Base-by-base conservation (phyloP, 352 stramenopile species). In the Phytophthora capsici region DNA sequence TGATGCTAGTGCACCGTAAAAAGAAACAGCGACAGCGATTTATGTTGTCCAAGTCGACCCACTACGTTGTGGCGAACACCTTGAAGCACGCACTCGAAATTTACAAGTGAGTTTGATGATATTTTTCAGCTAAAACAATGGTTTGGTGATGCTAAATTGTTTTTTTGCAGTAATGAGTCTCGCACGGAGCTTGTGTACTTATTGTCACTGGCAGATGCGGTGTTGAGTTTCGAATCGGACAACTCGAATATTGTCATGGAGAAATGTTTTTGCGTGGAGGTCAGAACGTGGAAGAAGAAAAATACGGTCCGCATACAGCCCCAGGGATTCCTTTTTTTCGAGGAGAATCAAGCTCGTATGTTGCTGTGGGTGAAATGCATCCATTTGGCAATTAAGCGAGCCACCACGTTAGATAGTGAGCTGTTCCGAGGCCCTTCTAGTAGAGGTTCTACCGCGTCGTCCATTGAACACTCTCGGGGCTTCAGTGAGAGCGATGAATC, bases 331-430 rank as follows among this genome's bases (percentile, higher is more conserved):
- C 71, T 91, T 8, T 91, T 91, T 55, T 91, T 80, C 56, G 81
- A 88, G 32, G 85, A 91, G 51, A 72, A 90, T 63, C 81, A 90
- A 43, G 71, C 80, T 53, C 72, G 70, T 16, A 89, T 91, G 77
- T 68, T 89, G 45, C 63, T 79, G 12, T 94, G 85, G 85, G 84
- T 91, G 45, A 90, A 90, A 52, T 91, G 78, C 57, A 90, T 94
- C 28, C 82, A 90, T 34, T 58, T 84, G 30, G 76, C 79, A 28
- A 92, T 94, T 46, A 86, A 87, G 23, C 60, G 65, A 34, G 75
- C 77, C n/a, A 70, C 76, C 2, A 76, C 63, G 0, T 32, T 77
- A 17, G 73, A 83, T 38, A 63, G 66, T 38, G 75, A 81, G 2
- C 56, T 87, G 16, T 82, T 87, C 34, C 75, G 79, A 1, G 46